Base-by-base conservation (phyloP, 2,329 filamentous ascomycete species). In the Verticillium dahliae region DNA sequence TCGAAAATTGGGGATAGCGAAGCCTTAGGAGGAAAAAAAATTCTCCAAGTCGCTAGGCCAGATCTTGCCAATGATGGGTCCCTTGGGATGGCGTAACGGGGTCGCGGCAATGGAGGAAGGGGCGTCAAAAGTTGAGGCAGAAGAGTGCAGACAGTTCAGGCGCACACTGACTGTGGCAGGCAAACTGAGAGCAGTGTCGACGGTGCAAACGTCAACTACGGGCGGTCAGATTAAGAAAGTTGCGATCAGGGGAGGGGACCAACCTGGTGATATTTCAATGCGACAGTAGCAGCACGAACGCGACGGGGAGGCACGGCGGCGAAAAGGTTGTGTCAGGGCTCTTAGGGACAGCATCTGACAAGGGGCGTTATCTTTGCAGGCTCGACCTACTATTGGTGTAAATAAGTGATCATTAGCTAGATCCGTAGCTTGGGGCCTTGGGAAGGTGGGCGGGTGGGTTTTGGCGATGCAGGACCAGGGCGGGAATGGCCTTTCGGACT, bases 381-480 rank as follows among this genome's bases (percentile, higher is more conserved):
- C 18, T 65, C 62, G 41, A 61, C 59, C 62, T 61, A 63, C 61
- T 63, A 64, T 59, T 63, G 59, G 64, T 60, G 61, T 27, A 59
- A 65, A 61, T 54, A 35, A 60, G 56, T 59, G 62, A 65, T 61
- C 61, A 65, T 63, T 65, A 63, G 59, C 63, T 65, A 56, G 57
- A 64, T 62, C 59, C 27, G 57, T 38, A 31, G 18, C 38, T 45
- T 50, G 45, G 45, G 45, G 11, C n/a, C 45, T 50, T 22, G 18
- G 45, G 45, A 50, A 9, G 45, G 45, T 50, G 45, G 45, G 45
- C 45, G 45, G 18, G 45, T 50, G 45, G 45, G 18, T 50, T 50
- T 11, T 27, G 45, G 10, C 15, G 41, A 45, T n/a, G 15, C n/a
- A 22, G 41, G 15, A 15, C 41, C 6, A n/a, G 39, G 41, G 15